These are phyloP conservation scores for Hemileccinum rubropunctum DNA, from an alignment of 768 basidiomycete species.

Conservation along the genomic window DNA sequence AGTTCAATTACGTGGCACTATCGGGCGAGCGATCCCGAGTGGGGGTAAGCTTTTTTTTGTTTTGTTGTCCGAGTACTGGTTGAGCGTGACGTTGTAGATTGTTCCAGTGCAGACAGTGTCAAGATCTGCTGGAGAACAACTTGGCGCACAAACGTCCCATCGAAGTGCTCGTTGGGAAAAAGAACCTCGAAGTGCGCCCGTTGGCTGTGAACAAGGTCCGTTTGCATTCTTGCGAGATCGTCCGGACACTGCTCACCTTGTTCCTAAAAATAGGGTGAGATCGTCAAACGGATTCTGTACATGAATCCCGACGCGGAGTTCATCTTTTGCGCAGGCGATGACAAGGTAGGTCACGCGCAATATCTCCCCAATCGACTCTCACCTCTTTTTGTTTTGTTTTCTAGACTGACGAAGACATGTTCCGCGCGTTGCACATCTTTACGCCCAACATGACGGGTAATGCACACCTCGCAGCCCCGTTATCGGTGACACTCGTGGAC, in stretches of 20 bases:
- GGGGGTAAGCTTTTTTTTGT: constrained; percentile 62
- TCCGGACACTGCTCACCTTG: neutral
- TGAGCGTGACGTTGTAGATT: constrained; percentile 39
- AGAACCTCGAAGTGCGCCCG: constrained; percentile 96
- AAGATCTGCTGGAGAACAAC: constrained; percentile 94
- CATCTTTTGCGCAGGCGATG: constrained; percentile 96
- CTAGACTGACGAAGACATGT: constrained; percentile 99
- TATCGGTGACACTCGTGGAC: constrained; percentile 43
- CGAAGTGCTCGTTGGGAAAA: constrained; percentile 96
- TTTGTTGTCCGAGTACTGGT: neutral
- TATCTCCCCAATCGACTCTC: neutral
- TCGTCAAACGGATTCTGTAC: constrained; percentile 93
- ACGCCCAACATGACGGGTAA: constrained; percentile 34
- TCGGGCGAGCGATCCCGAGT: constrained; percentile 88
- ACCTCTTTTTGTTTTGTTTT: no score
- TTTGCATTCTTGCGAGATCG: neutral
- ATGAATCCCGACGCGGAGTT: constrained; percentile 92
- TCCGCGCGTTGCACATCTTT: constrained; percentile 80
- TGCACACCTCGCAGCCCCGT: constrained; percentile 54
- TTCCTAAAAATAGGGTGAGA: constrained; percentile 64
- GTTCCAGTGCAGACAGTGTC: constrained; percentile 96
- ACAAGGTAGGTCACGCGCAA: constrained; percentile 63
- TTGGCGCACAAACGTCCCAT: constrained; percentile 91
- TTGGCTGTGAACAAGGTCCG: constrained; percentile 88
- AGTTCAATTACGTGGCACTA: constrained; percentile 99